phyloP scores from a whole-genome alignment of 2,329 filamentous ascomycete genomes.

The Sclerotinia subarctica region DNA sequence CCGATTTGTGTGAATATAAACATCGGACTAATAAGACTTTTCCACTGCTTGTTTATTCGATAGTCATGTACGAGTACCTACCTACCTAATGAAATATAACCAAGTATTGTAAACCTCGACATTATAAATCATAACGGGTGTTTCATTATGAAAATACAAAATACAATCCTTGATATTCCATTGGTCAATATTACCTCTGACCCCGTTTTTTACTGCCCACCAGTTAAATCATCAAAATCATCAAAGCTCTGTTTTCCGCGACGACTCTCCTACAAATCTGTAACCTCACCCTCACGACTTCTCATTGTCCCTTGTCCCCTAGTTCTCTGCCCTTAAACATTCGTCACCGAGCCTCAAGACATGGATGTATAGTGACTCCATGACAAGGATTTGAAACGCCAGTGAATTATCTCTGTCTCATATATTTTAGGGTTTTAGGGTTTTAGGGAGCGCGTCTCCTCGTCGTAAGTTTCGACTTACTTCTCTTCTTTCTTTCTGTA shows the following conservation, averaged over 20 bases:
- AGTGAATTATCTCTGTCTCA: conserved; percentile 9
- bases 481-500: not conserved
- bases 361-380: not conserved
- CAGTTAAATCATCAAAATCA: conserved; percentile 11
- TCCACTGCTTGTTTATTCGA: no score
- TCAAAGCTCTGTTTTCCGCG: conserved; percentile 15
- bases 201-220: not conserved
- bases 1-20: not conserved
- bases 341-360: not conserved
- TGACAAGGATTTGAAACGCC: conserved; percentile 15
- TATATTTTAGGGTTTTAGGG: not conserved
- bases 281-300: not conserved
- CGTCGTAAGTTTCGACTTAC: conserved; percentile 3
- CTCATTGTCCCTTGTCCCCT: not conserved
- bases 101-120: not conserved
- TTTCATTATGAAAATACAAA: not conserved
- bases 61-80: no score
- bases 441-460: not conserved
- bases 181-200: not conserved
- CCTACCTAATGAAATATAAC: not conserved
- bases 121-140: no score
- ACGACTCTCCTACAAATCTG: conserved; percentile 21
- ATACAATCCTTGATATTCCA: not conserved
- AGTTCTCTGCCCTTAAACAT: conserved; percentile 39
- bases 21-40: not conserved